Evolutionary conservation across 768 basidiomycete species (phyloP), one percentile per base, ranked within the genome.

Genomic region (Austroboletus eburneus): DNA sequence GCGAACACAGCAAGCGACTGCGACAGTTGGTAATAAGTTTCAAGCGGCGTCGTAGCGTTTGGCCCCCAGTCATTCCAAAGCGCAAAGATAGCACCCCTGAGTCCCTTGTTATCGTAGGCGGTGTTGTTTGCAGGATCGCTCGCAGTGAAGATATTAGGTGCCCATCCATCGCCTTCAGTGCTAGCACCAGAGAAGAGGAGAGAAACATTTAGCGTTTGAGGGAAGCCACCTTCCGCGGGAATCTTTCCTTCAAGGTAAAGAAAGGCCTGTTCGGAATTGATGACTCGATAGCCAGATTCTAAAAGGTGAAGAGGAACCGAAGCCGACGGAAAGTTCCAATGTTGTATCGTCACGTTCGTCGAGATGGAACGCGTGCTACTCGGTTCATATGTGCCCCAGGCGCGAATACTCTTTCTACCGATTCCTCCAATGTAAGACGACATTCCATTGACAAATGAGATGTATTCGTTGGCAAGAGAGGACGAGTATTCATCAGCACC

Each of bases 21-120:
- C 7, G 72, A 61, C 8, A 75, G 59, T 42, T 73, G 70, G 52
- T 72, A 71, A 49, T 72, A 74, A 2, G 67, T 65, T 59, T 75
- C 73, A 10, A 72, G 57, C 8, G 66, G 66, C 5, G 72, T 74
- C 24, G 71, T 73, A 27, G 72, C 70, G 29, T 72, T 74, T 40
- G 73, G 68, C 1, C 73, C 73, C 70, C 71, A 74, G 55, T 74
- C 73, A 37, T 69, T 71, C 70, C 70, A 72, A 9, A 71, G 51
- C 1, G 65, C 69, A 55, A 72, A 67, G 14, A 70, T 65, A 0
- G 65, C 59, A 21, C 69, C 70, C 4, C 65, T 52, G 18, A 72
- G 57, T 10, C 61, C 57, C 1, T 59, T 45, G 17, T 62, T 45
- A 12, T 57, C 36, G n/a, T 64, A 52, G 14, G 39, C 41, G 16